Evolutionary conservation across 2,329 filamentous ascomycete species (phyloP), one percentile per base, ranked within the genome.

Genomic region (Alternaria viburni): DNA sequence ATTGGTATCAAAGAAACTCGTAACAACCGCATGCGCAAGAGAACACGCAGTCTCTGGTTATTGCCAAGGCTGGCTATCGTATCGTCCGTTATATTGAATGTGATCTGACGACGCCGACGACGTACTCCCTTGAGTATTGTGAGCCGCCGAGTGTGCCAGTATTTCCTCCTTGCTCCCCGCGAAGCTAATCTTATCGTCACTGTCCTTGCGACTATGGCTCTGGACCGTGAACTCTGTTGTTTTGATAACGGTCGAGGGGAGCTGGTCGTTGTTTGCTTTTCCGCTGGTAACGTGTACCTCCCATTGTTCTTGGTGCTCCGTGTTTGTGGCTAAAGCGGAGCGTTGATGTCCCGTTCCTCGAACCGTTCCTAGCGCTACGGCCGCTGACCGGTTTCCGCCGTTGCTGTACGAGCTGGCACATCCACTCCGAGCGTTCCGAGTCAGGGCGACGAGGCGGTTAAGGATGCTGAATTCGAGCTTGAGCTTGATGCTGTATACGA

Each of bases 381-480:
- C 62, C 3, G 54, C 59, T 5, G 69, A 54, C 25, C 32, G 54
- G 7, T 8, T 28, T 32, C 52, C 65, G 6, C 46, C 41, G 54
- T 57, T 49, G 57, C 69, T 68, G 45, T 62, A 62, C 2, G 67
- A 69, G 26, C 61, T 63, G 13, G 67, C 63, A 41, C 59, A 68
- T 32, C 57, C 54, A 19, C 59, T 61, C 17, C 59, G 36, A 17
- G 28, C 59, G 36, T 46, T 54, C 28, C 23, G 59, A 2, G 65
- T 69, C 50, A 55, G 25, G 10, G 62, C 59, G 45, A 70, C 69
- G 19, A 72, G 64, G 26, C 66, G 70, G 45, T 85, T 81, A 28
- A 88, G 76, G 52, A 88, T 82, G 26, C 83, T 82, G 66, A 83
- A 82, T 69, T 88, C 86, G n/a, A 86, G 78, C 66, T 86, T 85